A percentile compares a stretch with the other conserved stretches of the same genome.
phyloP scores from a whole-genome alignment of 2,329 filamentous ascomycete species.

The Bipolaris cookei region DNA sequence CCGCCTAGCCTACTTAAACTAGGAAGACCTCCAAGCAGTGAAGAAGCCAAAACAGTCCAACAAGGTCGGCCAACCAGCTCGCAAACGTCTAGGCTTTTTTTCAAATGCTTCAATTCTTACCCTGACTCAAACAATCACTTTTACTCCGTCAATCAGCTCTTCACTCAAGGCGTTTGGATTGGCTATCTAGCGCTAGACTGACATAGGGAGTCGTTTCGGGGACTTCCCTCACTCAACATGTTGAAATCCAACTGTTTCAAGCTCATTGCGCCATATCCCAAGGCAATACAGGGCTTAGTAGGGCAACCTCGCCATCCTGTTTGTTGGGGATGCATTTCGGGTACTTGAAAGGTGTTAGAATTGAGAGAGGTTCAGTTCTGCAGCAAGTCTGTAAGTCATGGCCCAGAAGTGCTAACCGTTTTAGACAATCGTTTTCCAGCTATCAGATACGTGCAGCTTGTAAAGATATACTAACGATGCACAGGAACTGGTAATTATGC shows the following conservation, averaged over 20 bases:
- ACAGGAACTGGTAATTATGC: slow-evolving; percentile 30
- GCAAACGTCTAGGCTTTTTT: background rate
- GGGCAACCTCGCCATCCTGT: slow-evolving; percentile 20
- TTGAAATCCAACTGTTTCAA: slow-evolving; percentile 19
- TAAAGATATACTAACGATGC: slow-evolving; percentile 1
- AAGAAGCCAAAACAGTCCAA: background rate
- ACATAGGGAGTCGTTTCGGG: slow-evolving; percentile 17
- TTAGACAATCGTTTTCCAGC: background rate
- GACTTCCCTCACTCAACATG: slow-evolving; percentile 20
- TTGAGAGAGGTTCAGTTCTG: slow-evolving; percentile 24
- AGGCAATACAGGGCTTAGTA: background rate
- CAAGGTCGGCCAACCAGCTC: background rate
- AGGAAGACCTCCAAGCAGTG: background rate
- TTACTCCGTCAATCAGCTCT: slow-evolving; percentile 21
- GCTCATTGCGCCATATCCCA: slow-evolving; percentile 17
- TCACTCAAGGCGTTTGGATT: slow-evolving; percentile 28
- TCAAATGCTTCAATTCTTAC: slow-evolving; percentile 22
- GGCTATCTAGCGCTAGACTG: slow-evolving; percentile 26
- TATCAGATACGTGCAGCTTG: too few relatives aligned
- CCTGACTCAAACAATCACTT: slow-evolving; percentile 18
- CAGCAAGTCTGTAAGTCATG: slow-evolving; percentile 14
- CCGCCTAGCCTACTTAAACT: background rate
- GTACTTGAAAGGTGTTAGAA: slow-evolving; percentile 17
- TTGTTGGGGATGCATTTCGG: slow-evolving; percentile 28
- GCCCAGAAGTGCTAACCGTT: too few relatives aligned